Percentiles rank a stretch among this genome's conserved stretches.
These are phyloP conservation scores for Lobosporangium transversale DNA, from an alignment of 192 early-diverging fungal genomes.

Conservation along the genomic window DNA sequence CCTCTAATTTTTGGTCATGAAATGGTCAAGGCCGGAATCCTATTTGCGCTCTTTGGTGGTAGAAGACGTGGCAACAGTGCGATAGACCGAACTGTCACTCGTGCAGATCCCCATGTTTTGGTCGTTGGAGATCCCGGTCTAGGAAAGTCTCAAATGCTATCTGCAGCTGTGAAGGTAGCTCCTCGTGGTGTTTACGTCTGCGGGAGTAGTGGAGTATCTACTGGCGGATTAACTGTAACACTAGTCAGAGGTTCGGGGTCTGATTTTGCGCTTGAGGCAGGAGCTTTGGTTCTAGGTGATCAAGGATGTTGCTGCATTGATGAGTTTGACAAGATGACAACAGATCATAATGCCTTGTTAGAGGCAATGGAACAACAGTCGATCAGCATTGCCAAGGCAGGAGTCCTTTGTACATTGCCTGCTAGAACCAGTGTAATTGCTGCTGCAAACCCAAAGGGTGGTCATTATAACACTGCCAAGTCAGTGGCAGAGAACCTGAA, in stretches of 20 bases:
- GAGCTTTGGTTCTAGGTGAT: slow-evolving; percentile 88
- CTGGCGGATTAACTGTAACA: slow-evolving; percentile 35
- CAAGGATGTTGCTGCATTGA: slow-evolving; percentile 91
- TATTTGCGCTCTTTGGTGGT: slow-evolving; percentile 80
- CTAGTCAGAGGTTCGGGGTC: slow-evolving; percentile 33
- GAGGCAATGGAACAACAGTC: slow-evolving; percentile 94
- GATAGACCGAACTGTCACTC: slow-evolving; percentile 61
- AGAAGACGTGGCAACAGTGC: slow-evolving; percentile 45
- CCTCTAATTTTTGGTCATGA: slow-evolving; percentile 86
- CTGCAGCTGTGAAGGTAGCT: slow-evolving; percentile 82
- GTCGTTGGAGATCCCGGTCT: slow-evolving; percentile 89
- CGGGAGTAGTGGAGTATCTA: slow-evolving; percentile 37
- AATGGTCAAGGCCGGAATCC: slow-evolving; percentile 84
- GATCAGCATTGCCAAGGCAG: slow-evolving; percentile 88
- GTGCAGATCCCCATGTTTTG: slow-evolving; percentile 77
- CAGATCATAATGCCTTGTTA: slow-evolving; percentile 78
- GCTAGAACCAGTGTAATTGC: slow-evolving; percentile 89
- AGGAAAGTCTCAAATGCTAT: slow-evolving; percentile 88
- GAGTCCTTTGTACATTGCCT: slow-evolving; percentile 83
- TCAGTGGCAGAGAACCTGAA: slow-evolving; percentile 85
- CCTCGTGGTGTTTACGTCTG: slow-evolving; percentile 75
- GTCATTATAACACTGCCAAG: slow-evolving; percentile 89
- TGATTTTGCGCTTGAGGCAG: slow-evolving; percentile 50
- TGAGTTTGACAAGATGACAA: slow-evolving; percentile 92
- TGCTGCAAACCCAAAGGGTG: slow-evolving; percentile 87